phyloP scores from a whole-genome alignment of 306 rosid genomes.

The Adenanthera pavonina region DNA sequence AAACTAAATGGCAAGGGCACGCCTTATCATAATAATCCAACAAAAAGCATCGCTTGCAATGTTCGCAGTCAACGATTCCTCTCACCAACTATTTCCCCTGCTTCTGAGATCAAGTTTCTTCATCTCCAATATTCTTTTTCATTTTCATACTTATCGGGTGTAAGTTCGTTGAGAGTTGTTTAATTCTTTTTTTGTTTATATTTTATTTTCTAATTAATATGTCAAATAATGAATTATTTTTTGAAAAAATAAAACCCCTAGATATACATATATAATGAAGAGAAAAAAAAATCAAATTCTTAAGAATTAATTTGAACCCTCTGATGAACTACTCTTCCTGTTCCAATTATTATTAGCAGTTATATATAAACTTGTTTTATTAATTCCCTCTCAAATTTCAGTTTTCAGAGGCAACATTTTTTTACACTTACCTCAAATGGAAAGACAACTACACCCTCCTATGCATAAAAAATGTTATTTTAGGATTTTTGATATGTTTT shows the following conservation, averaged over 20 bases:
- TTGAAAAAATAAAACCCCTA: not conserved
- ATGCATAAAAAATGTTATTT: no score
- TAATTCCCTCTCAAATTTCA: no score
- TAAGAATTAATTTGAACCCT: not conserved
- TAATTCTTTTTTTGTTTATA: not conserved
- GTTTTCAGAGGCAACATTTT: no score
- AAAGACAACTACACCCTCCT: no score
- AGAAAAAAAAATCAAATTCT: not conserved
- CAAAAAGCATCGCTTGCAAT: slow-evolving; percentile 48
- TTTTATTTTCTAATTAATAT: not conserved
- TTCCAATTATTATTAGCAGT: no score
- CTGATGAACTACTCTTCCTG: not conserved
- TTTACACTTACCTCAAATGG: no score
- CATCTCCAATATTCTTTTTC: slow-evolving; percentile 29
- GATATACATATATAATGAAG: not conserved
- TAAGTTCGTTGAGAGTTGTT: not conserved
- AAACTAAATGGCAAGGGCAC: slow-evolving; percentile 12
- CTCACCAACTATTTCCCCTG: slow-evolving; percentile 57
- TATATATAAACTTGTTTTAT: no score
- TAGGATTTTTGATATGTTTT: no score
- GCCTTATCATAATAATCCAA: slow-evolving; percentile 33
- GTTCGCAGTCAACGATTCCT: slow-evolving; percentile 59
- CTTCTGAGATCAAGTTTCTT: slow-evolving; percentile 50
- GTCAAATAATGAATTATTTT: not conserved
- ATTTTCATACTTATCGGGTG: not conserved